Percentiles rank a stretch among this genome's conserved stretches.
phyloP scores from a whole-genome alignment of 805 yeast genomes.

The Ogataea saltuana region DNA sequence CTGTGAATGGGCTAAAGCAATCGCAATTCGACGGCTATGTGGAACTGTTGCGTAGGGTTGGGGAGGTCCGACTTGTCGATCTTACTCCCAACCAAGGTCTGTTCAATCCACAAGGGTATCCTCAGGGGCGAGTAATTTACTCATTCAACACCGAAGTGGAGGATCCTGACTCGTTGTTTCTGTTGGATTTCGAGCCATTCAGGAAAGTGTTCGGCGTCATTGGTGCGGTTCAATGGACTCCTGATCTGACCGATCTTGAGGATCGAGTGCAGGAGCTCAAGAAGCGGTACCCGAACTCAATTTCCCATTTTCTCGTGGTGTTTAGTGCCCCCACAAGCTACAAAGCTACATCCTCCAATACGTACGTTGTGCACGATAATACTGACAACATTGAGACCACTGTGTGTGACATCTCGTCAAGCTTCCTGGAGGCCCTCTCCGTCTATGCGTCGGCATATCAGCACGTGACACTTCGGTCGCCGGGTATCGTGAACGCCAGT shows the following conservation, averaged over 20 bases:
- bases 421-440: conserved; percentile 63
- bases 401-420: conserved; percentile 69
- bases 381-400: conserved; percentile 52
- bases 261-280: conserved; percentile 42
- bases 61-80: conserved; percentile 74
- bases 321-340: conserved; percentile 47
- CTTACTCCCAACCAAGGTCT: conserved; percentile 62
- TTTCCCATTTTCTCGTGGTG: conserved; percentile 54
- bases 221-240: conserved; percentile 41
- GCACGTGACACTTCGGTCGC: conserved; percentile 81
- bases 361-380: conserved; percentile 21
- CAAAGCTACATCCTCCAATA: conserved; percentile 8
- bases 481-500: conserved; percentile 48
- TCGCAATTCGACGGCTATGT: conserved; percentile 46
- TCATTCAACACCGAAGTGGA: conserved; percentile 58
- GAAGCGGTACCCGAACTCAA: conserved; percentile 49
- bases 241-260: conserved; percentile 28
- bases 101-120: conserved; percentile 85
- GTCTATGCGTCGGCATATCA: conserved; percentile 70
- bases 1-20: conserved; percentile 52
- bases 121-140: conserved; percentile 70
- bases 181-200: conserved; percentile 89
- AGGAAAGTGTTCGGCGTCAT: conserved; percentile 69
- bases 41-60: conserved; percentile 44
- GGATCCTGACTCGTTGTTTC: conserved; percentile 46